Conservation (phyloP, 2,329 filamentous ascomycete genomes). For the Pezicula neosporulosa region DNA sequence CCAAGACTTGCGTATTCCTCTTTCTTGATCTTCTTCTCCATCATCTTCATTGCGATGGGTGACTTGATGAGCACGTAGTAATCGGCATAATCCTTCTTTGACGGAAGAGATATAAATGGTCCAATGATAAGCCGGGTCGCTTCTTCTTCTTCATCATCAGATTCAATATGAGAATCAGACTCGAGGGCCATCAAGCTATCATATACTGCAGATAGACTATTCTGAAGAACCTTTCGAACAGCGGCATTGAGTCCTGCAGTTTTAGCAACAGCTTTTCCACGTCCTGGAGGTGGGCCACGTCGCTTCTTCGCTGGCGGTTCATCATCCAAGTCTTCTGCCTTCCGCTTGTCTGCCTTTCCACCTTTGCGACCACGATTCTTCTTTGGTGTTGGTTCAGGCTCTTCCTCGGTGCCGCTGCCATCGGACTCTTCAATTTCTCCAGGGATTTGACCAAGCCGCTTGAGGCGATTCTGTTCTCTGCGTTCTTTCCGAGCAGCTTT, state of each 20-base stretch:
- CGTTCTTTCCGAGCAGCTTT: constrained; percentile 84
- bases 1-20: constrained; percentile 82
- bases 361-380: constrained; percentile 79
- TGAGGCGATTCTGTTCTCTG: constrained; percentile 72
- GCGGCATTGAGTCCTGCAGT: constrained; percentile 52
- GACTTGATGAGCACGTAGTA: constrained; percentile 92
- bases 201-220: constrained; percentile 72
- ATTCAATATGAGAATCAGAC: constrained; percentile 64
- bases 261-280: constrained; percentile 50
- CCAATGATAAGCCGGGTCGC: constrained; percentile 82
- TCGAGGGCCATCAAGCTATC: constrained; percentile 81
- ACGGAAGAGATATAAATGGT: constrained; percentile 87
- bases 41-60: constrained; percentile 95
- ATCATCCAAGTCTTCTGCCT: constrained; percentile 67
- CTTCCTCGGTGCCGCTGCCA: constrained; percentile 72
- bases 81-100: constrained; percentile 85
- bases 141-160: constrained; percentile 50
- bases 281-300: constrained; percentile 66
- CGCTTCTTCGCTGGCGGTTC: constrained; percentile 79
- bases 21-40: constrained; percentile 92
- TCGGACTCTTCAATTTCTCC: constrained; percentile 55
- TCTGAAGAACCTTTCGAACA: constrained; percentile 75
- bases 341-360: constrained; percentile 76
- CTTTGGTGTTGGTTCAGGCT: constrained; percentile 68
- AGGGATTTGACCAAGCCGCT: constrained; percentile 38